Evolutionary conservation across 169 alveolate species (phyloP), one percentile per base, ranked within the genome.

Genomic region (Cytauxzoon felis): DNA sequence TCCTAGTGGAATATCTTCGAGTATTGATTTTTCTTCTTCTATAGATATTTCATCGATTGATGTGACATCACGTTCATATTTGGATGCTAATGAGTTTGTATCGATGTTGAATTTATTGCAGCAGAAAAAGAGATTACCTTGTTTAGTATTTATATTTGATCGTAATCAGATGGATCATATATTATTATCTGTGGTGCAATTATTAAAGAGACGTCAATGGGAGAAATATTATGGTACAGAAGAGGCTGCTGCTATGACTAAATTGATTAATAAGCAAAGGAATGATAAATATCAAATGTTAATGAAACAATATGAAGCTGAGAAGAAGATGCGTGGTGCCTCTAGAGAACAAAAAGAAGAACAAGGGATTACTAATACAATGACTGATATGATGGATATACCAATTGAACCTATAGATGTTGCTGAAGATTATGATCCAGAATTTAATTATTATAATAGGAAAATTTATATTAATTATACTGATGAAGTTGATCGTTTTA

Each of bases 351-450:
- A 91, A 71, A 63, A 91, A 42, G 90, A 88, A 73, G 91, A 86
- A 38, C 93, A 89, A 57, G 93, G 94, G 32, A 56, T 91, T 24
- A 90, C 79, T 30, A 81, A 86, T 38, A 88, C 76, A 50, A 67
- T 87, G 57, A 81, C 79, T 40, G 88, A 81, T 11, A 71, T 73
- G 34, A 79, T 88, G 27, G 90, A 87, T 49, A 27, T 84, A 27
- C 93, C 92, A 18, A 80, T 67, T 45, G 91, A 86, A 16, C 95
- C 95, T 0, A 73, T 78, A 3, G 94, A 91, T 56, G 87, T 91
- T 27, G 85, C 95, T 9, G 93, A 91, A 40, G 95, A 91, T 36
- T 85, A 89, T 63, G 94, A 89, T 81, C 87, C 90, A 34, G 95
- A 91, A 33, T 91, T 89, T 47, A 79, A 82, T 61, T 89, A 87